Evolutionary conservation across 2,329 filamentous ascomycete species (phyloP).

Genomic region (Ilyonectria robusta): DNA sequence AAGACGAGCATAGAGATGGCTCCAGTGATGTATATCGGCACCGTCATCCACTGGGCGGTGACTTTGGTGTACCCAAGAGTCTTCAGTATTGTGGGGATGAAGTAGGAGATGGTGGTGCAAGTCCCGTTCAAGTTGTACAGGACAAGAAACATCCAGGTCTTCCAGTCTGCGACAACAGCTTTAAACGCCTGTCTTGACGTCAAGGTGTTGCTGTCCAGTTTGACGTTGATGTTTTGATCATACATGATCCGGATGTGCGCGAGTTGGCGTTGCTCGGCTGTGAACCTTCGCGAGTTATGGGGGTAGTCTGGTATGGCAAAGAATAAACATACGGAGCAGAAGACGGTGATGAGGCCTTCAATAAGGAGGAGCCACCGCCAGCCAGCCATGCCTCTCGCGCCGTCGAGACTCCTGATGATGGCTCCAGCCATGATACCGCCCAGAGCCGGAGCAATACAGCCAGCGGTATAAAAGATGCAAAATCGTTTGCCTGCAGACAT

Average conservation of each 20-base stretch:
- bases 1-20: constrained; percentile 37
- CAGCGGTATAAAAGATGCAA: constrained; percentile 68
- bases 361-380: constrained; percentile 37
- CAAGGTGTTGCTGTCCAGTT: constrained; percentile 20
- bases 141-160: constrained; percentile 60
- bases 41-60: constrained; percentile 48
- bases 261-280: constrained; percentile 13
- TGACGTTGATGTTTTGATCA: constrained; percentile 35
- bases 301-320: constrained; percentile 41
- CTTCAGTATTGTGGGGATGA: constrained; percentile 47
- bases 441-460: constrained; percentile 63
- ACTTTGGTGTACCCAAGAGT: constrained; percentile 44
- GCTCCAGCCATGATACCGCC: constrained; percentile 59
- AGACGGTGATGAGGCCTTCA: constrained; percentile 27
- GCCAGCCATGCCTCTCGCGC: constrained; percentile 43
- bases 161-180: constrained; percentile 57
- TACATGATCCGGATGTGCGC: constrained; percentile 39
- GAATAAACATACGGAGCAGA: constrained; percentile 16
- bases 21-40: constrained; percentile 43
- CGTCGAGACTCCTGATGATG: constrained; percentile 52
- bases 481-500: constrained; percentile 64
- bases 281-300: constrained; percentile 25
- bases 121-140: constrained; percentile 62
- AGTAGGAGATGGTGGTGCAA: constrained; percentile 63
- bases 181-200: constrained; percentile 22